A percentile compares a stretch with the other conserved stretches of the same genome.
phyloP scores from a whole-genome alignment of 2,329 filamentous ascomycete genomes.

The Ceratocystis colombiana region DNA sequence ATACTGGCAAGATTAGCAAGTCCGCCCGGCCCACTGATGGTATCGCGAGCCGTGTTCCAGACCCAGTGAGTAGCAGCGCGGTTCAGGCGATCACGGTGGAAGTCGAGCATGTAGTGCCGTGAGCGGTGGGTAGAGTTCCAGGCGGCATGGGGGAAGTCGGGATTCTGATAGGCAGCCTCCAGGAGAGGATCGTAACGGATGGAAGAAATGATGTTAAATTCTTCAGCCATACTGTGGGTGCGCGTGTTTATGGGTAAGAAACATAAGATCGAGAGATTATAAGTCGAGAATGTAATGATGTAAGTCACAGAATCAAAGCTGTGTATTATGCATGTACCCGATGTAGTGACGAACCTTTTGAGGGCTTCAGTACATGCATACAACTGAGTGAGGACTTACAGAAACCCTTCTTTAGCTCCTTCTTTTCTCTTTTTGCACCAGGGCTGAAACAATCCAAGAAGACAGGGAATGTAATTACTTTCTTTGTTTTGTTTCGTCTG shows the following conservation, averaged over 20 bases:
- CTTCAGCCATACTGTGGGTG: slow-evolving; percentile 31
- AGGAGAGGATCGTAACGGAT: slow-evolving; percentile 60
- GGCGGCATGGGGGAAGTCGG: slow-evolving; percentile 36
- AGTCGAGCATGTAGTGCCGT: slow-evolving; percentile 67
- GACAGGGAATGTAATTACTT: neutral
- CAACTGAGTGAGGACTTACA: neutral
- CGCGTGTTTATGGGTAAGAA: neutral
- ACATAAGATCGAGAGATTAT: neutral
- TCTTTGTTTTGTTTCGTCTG: neutral
- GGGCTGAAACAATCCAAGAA: neutral
- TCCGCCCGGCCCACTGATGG: slow-evolving; percentile 39
- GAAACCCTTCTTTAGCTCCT: too few relatives aligned
- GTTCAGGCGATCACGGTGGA: slow-evolving; percentile 70
- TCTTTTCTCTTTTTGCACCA: too few relatives aligned
- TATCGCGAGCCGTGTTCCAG: slow-evolving; percentile 41
- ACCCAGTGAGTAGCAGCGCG: slow-evolving; percentile 48
- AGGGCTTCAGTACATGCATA: neutral
- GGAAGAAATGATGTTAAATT: slow-evolving; percentile 58
- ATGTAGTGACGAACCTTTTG: neutral
- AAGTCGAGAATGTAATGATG: neutral
- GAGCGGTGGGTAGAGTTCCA: slow-evolving; percentile 46
- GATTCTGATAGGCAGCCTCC: slow-evolving; percentile 35
- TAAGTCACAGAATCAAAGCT: neutral
- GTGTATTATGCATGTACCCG: slow-evolving; percentile 9
- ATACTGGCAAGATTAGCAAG: slow-evolving; percentile 37